Percentiles rank a stretch among this genome's conserved stretches.
Conservation (phyloP, 2,329 filamentous ascomycete species). For the Phialemonium atrogriseum region DNA sequence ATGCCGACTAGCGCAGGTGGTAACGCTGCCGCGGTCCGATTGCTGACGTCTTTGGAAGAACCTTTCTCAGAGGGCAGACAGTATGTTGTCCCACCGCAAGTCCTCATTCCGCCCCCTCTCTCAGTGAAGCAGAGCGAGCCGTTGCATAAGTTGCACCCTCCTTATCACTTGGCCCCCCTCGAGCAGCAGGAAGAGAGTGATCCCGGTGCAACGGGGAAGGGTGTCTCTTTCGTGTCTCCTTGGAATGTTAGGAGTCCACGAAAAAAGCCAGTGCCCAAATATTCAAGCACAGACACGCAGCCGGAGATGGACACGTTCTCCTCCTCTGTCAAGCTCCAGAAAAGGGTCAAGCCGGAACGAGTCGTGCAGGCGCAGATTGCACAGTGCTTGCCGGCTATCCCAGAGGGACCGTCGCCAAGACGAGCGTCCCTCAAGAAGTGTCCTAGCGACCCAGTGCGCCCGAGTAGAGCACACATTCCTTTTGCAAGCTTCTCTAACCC, state of each 20-base stretch:
- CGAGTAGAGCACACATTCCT: constrained; percentile 3
- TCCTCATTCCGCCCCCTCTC: constrained; percentile 13
- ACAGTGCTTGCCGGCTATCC: constrained; percentile 39
- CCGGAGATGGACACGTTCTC: constrained; percentile 12
- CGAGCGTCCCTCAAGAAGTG: constrained; percentile 27
- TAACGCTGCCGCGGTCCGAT: constrained; percentile 46
- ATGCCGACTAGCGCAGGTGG: constrained; percentile 33
- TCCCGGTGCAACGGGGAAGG: constrained; percentile 3
- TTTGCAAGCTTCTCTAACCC: constrained; percentile 24
- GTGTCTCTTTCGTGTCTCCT: neutral
- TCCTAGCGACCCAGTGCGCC: constrained; percentile 10
- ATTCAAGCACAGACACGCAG: neutral
- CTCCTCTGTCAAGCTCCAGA: constrained; percentile 46
- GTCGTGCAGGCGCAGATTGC: constrained; percentile 23
- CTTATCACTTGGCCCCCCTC: too few relatives aligned
- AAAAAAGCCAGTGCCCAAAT: constrained; percentile 5
- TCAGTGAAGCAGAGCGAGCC: constrained; percentile 10
- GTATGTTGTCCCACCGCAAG: constrained; percentile 47
- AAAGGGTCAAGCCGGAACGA: constrained; percentile 24
- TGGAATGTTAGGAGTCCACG: constrained; percentile 2
- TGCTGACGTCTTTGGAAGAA: constrained; percentile 57
- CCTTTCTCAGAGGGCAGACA: constrained; percentile 34
- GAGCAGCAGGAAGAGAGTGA: neutral
- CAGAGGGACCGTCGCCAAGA: constrained; percentile 39
- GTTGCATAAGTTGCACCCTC: too few relatives aligned